Base-by-base conservation (phyloP, 2,329 filamentous ascomycete genomes). In the Chrysoporthe austroafricana region DNA sequence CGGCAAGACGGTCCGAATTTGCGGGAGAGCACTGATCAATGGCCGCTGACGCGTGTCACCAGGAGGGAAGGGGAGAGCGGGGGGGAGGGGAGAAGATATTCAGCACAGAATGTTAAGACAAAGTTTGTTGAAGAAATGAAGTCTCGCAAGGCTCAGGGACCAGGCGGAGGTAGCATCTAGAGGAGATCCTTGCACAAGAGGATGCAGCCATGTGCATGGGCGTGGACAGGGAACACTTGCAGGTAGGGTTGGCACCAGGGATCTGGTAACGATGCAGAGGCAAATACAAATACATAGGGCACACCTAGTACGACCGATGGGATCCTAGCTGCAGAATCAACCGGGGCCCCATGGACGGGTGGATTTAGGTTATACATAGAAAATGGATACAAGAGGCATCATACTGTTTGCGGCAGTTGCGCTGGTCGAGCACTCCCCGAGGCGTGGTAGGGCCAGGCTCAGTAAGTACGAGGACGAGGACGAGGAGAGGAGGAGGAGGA, bases 141-240 rank as follows among this genome's bases (percentile, higher is more conserved):
- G 34, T 36, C n/a, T 39, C 54, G 32, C 32, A 4, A 8, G n/a
- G 7, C n/a, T 26, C 54, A 57, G 54, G 54, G 54, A 57, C 50
- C 48, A 52, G 54, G 39, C 18, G 34, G 16, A 57, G 54, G 54
- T 48, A 60, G 57, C 52, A 60, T 50, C 61, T 50, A 65, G 62
- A 46, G 57, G 39, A 60, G 57, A 60, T 59, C 56, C 62, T 42
- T 54, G 48, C 48, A 50, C 39, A 26, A 54, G 54, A 39, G 57
- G 60, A 61, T 54, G 21, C 39, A 26, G 13, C 39, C 58, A 66
- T 57, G 64, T 59, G 44, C 63, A 66, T 66, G 58, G 46, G n/a
- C 18, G 50, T 13, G 50, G 50, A 34, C 42, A 58, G 56, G 48
- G 26, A 18, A 54, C 21, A 54, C 50, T 54, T 34, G 46, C 48